phyloP scores from a whole-genome alignment of 495 filamentous ascomycete genomes.

The Terfezia claveryi region DNA sequence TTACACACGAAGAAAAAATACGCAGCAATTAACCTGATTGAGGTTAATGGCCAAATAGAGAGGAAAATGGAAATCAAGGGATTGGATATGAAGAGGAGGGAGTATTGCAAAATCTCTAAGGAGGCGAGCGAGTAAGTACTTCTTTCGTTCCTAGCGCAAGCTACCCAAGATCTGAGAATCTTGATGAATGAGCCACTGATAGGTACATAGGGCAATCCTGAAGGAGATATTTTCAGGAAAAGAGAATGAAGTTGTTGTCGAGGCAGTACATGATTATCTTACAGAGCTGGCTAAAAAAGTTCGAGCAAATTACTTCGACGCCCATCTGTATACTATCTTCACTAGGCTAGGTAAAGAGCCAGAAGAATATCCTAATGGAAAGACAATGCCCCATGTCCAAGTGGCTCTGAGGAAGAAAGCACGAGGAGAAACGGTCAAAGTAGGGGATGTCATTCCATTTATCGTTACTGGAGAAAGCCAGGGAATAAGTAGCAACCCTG shows the following conservation, averaged over 20 bases:
- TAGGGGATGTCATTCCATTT: conserved; percentile 89
- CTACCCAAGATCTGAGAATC: background rate
- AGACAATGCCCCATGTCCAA: conserved; percentile 93
- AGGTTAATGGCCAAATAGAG: conserved; percentile 68
- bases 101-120: conserved; percentile 86
- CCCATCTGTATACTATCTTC: conserved; percentile 70
- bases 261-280: conserved; percentile 80
- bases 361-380: conserved; percentile 75
- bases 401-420: conserved; percentile 77
- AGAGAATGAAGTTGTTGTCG: conserved; percentile 69
- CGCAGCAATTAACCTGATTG: conserved; percentile 81
- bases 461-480: conserved; percentile 66
- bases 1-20: conserved; percentile 99
- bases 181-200: conserved; percentile 44
- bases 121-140: conserved; percentile 31
- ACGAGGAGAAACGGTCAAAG: conserved; percentile 64
- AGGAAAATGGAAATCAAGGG: conserved; percentile 97
- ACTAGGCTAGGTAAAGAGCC: conserved; percentile 82
- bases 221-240: conserved; percentile 87
- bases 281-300: conserved; percentile 61
- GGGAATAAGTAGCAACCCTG: conserved; percentile 35
- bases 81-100: conserved; percentile 87
- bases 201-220: conserved; percentile 27
- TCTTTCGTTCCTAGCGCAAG: background rate
- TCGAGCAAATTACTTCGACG: conserved; percentile 48